Conservation (phyloP, 768 basidiomycete species). For the Zangia roseola region DNA sequence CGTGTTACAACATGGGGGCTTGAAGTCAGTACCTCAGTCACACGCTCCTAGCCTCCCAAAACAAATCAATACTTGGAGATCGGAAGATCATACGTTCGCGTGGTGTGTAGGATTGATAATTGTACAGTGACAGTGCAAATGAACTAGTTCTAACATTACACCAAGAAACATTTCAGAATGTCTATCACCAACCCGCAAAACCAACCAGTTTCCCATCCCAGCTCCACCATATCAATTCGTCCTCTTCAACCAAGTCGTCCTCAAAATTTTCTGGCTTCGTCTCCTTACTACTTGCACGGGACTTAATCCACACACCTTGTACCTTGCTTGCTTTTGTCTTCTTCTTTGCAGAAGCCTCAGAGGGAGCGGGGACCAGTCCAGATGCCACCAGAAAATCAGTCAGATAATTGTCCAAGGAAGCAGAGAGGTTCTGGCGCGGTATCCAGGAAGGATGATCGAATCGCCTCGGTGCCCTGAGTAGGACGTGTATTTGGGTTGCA, state of each 20-base stretch:
- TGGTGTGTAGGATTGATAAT: too few relatives aligned
- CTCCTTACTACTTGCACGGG: constrained; percentile 3
- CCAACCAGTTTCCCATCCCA: constrained; percentile 50
- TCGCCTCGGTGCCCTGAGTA: constrained; percentile 46
- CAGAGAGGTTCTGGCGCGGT: constrained; percentile 42
- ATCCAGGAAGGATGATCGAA: constrained; percentile 48
- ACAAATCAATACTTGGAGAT: too few relatives aligned
- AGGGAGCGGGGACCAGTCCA: not conserved
- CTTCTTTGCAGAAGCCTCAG: constrained; percentile 23
- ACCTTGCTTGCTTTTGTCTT: constrained; percentile 28
- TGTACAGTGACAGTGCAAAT: too few relatives aligned
- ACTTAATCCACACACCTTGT: constrained; percentile 45
- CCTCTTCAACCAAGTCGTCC: constrained; percentile 34
- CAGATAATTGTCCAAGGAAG: constrained; percentile 37
- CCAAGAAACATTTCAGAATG: too few relatives aligned
- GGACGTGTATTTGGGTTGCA: constrained; percentile 47
- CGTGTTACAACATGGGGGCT: too few relatives aligned
- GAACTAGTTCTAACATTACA: too few relatives aligned
- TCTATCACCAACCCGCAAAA: constrained; percentile 48
- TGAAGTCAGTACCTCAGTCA: too few relatives aligned
- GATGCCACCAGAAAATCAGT: constrained; percentile 35
- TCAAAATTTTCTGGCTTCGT: not conserved
- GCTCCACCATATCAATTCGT: constrained; percentile 53
- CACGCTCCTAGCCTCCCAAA: too few relatives aligned
- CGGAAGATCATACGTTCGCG: too few relatives aligned